Evolutionary conservation across 2,329 filamentous ascomycete genomes (phyloP), one percentile per base, ranked within the genome.

Genomic region (Ceratocystis lukuohia): DNA sequence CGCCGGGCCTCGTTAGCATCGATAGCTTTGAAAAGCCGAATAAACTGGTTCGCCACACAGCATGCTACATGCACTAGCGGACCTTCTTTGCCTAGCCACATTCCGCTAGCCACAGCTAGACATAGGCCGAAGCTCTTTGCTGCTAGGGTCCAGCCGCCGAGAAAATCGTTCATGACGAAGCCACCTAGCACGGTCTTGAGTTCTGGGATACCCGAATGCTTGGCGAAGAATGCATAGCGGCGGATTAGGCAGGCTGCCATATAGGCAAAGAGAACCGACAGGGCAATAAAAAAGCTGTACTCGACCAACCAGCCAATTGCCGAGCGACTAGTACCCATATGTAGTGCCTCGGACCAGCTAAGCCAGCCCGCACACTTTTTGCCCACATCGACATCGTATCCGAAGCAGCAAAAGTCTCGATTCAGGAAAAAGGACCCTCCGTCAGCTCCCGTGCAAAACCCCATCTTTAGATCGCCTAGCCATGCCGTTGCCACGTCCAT

Each of bases 21-120:
- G 68, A 97, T 87, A 70, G 82, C 86, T 53, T 83, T 80, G 70
- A 96, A 96, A 8, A 93, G 78, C 74, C 95, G 96, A 83, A 94
- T 95, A 72, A 96, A 91, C 8, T 96, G 77, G 73, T 95, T 96
- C 61, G 93, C 91, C 73, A 92, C 96, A 75, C 94, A 97, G 77
- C 94, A 97, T 68, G 93, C 93, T 25, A 97, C 92, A 75, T 99
- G 93, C 5, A 99, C 93, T 46, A 97, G 78, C 0, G 93, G 93
- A 1, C 93, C 93, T 79, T 99, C 93, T 75, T 97, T 97, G 41
- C 93, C 93, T 15, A 97, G 79, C 93, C 94, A 97, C 80, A 99
- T 87, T 63, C 93, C 93, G 5, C 92, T 96, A 70, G 90, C 89
- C 57, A 96, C 93, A 56, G 93, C 88, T 45, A 97, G 83, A 74